phyloP scores from a whole-genome alignment of 257 asterid genomes.

The Solanum stenotomum region DNA sequence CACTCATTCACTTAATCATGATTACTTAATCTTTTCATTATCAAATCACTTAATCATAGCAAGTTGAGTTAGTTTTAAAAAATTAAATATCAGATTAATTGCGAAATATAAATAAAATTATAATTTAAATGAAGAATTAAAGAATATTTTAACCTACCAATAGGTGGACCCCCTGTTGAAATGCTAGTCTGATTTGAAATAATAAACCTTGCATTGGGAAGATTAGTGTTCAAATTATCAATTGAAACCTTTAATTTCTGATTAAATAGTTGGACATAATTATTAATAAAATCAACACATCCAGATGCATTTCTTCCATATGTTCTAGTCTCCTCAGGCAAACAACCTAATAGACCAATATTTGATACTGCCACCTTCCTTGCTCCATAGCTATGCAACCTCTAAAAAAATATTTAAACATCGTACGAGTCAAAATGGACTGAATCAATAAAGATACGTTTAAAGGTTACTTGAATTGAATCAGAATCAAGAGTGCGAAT shows the following conservation, averaged over 20 bases:
- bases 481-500: too few species aligned
- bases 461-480: neutral
- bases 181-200: neutral
- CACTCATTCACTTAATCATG: neutral
- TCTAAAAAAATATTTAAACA: neutral
- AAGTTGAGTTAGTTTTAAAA: too few species aligned
- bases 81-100: neutral
- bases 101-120: neutral
- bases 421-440: neutral
- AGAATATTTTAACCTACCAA: neutral
- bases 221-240: slow-evolving; percentile 8
- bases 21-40: too few species aligned
- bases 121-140: neutral
- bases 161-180: neutral
- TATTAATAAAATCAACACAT: slow-evolving; percentile 10
- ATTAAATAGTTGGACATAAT: slow-evolving; percentile 4
- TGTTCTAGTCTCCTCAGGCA: neutral
- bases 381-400: slow-evolving; percentile 6
- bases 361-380: slow-evolving; percentile 13
- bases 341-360: slow-evolving; percentile 9
- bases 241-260: neutral
- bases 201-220: slow-evolving; percentile 8
- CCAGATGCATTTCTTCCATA: slow-evolving; percentile 1
- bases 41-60: too few species aligned
- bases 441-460: fast-evolving